Base-by-base conservation (phyloP, 192 early-diverging fungal genomes). In the Linnemannia zychae region DNA sequence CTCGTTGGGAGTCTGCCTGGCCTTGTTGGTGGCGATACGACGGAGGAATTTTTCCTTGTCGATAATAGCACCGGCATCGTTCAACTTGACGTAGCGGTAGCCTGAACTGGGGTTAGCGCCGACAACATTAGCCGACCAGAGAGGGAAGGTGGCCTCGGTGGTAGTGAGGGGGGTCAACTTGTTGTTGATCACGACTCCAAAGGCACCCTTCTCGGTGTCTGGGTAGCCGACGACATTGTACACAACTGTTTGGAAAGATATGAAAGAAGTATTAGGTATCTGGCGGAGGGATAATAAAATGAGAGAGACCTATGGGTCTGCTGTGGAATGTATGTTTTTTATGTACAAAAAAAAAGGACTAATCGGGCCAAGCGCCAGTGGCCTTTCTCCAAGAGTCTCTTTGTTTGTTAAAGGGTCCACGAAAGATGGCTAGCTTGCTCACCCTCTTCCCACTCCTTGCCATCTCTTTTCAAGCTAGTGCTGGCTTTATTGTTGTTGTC, bases 171-270 rank as follows among this genome's bases (percentile, higher is more conserved):
- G 40, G 18, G 76, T 75, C 63, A 74, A 18, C 22, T 71, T 60
- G 24, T 34, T 34, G 18, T 84, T 84, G 67, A 84, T 65, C 63
- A 78, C 0, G 22, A 84, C 82, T 40, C 72, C 82, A 28, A 84
- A 78, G 11, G 48, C 44, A 28, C 75, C 76, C n/a, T 9, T 49
- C 3, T 46, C 49, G 13, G 76, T 48, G 52, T 84, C 76, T 22
- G 76, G 82, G 38, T 37, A 78, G 20, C 82, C 82, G 9, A 84
- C 53, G 57, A 84, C 82, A 34, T 78, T 84, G 57, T 78, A 84
- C 18, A 77, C 78, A 33, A 84, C 82, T 84, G 65, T 38, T 57
- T 17, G 22, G 22, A 24, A n/a, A 24, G 11, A 48, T 11, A 28
- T 38, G 36, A 31, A 34, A 13, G 17, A 60, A 24, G 16, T 44